phyloP scores from a whole-genome alignment of 176 grass and related monocot species.

The Zea luxurians region DNA sequence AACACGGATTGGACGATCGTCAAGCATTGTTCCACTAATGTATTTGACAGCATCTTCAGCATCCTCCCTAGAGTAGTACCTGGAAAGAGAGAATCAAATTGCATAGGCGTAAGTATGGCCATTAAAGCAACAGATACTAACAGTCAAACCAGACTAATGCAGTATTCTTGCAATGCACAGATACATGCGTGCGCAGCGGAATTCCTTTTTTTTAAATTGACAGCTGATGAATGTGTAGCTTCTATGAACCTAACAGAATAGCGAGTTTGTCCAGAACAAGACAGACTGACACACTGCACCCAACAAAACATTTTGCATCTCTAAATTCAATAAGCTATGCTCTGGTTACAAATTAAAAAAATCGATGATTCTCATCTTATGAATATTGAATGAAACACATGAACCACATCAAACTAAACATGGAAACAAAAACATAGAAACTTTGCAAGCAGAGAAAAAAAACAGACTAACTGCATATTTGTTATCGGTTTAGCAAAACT shows the following conservation, averaged over 20 bases:
- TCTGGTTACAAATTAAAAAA: neutral
- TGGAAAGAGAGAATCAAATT: slow-evolving; percentile 35
- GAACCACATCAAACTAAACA: slow-evolving; percentile 3
- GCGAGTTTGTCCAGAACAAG: slow-evolving; percentile 20
- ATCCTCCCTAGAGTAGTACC: slow-evolving; percentile 96
- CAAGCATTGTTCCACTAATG: slow-evolving; percentile 95
- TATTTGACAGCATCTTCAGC: slow-evolving; percentile 98
- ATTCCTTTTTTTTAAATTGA: neutral
- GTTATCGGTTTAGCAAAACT: slow-evolving; percentile 11
- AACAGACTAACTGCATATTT: neutral
- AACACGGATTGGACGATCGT: slow-evolving; percentile 86
- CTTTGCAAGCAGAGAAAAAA: neutral
- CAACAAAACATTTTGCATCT: neutral
- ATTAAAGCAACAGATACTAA: neutral
- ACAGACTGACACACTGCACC: neutral
- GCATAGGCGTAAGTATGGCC: neutral
- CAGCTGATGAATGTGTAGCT: neutral
- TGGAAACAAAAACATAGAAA: neutral
- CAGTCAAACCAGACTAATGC: slow-evolving; percentile 15
- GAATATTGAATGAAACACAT: neutral
- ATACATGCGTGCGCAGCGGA: neutral
- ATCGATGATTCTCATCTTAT: neutral
- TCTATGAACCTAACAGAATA: slow-evolving; percentile 26
- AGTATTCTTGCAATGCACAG: slow-evolving; percentile 8
- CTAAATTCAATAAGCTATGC: neutral